phyloP scores from a whole-genome alignment of 176 grass and related monocot species.

The Leersia perrieri region DNA sequence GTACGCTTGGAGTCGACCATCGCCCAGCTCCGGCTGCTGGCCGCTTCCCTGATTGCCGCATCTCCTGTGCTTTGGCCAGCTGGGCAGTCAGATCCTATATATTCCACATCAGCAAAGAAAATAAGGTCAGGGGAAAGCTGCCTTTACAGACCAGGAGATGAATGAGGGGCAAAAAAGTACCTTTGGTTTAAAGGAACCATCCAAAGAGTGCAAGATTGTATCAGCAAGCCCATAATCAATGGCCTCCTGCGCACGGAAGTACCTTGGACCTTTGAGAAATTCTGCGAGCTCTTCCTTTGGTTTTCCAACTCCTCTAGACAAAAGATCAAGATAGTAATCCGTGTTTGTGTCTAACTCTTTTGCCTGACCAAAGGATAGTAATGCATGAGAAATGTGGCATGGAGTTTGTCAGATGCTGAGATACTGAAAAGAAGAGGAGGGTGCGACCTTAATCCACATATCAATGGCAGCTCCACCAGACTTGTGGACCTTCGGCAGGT shows the following conservation, averaged over 20 bases:
- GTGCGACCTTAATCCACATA: slow-evolving; percentile 74
- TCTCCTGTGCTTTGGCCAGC: slow-evolving; percentile 50
- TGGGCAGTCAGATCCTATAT: slow-evolving; percentile 35
- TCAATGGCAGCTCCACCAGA: slow-evolving; percentile 77
- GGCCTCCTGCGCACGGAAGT: slow-evolving; percentile 71
- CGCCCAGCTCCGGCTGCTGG: slow-evolving; percentile 45
- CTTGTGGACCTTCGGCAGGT: slow-evolving; percentile 70
- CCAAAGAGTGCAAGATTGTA: slow-evolving; percentile 58
- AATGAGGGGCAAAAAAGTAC: slow-evolving; percentile 12
- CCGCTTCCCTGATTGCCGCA: slow-evolving; percentile 41
- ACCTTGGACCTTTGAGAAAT: slow-evolving; percentile 60
- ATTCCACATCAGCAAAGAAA: neutral
- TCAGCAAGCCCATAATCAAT: slow-evolving; percentile 88
- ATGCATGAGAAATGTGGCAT: no score
- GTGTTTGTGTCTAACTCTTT: slow-evolving; percentile 87
- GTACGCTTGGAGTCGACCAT: slow-evolving; percentile 38
- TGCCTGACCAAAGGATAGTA: slow-evolving; percentile 37
- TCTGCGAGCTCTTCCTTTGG: slow-evolving; percentile 75
- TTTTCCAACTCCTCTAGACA: slow-evolving; percentile 67
- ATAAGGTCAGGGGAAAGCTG: neutral
- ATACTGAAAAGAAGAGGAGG: neutral
- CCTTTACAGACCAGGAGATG: neutral
- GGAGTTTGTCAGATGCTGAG: neutral
- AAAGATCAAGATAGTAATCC: slow-evolving; percentile 59
- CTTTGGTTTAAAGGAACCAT: slow-evolving; percentile 60